Evolutionary conservation across 345 rosid genomes (phyloP).

Genomic region (Mangifera indica): DNA sequence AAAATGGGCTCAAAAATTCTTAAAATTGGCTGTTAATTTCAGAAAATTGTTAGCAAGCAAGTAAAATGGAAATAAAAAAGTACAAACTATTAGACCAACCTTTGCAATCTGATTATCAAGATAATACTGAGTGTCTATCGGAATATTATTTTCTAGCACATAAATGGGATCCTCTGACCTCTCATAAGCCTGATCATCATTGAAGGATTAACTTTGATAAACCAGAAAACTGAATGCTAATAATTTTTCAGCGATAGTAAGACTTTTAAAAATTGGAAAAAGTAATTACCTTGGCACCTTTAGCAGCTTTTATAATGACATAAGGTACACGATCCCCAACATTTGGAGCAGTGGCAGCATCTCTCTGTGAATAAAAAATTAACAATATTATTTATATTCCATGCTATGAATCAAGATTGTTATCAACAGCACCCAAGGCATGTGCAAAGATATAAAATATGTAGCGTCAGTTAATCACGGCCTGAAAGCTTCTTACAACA

Average conservation of each 20-base stretch:
- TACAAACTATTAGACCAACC: constrained; percentile 40
- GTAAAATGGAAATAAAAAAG: constrained; percentile 8
- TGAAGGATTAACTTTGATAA: constrained; percentile 5
- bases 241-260: not conserved
- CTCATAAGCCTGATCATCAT: constrained; percentile 76
- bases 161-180: constrained; percentile 94
- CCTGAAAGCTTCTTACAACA: no score
- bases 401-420: not conserved
- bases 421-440: not conserved
- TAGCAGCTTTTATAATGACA: constrained; percentile 87
- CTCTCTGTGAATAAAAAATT: constrained; percentile 61
- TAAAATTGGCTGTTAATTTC: constrained; percentile 70
- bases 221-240: not conserved
- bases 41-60: constrained; percentile 13
- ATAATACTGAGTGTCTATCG: constrained; percentile 90
- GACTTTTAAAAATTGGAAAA: constrained; percentile 2
- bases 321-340: constrained; percentile 98
- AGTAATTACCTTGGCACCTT: constrained; percentile 86
- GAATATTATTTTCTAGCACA: constrained; percentile 86
- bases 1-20: constrained; percentile 96
- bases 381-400: constrained; percentile 16
- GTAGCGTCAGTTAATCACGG: not conserved
- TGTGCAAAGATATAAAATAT: not conserved
- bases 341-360: constrained; percentile 97
- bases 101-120: constrained; percentile 94